A percentile compares a stretch with the other conserved stretches of the same genome.
Conservation (phyloP, 2,329 filamentous ascomycete genomes). For the Fusarium miscanthi region DNA sequence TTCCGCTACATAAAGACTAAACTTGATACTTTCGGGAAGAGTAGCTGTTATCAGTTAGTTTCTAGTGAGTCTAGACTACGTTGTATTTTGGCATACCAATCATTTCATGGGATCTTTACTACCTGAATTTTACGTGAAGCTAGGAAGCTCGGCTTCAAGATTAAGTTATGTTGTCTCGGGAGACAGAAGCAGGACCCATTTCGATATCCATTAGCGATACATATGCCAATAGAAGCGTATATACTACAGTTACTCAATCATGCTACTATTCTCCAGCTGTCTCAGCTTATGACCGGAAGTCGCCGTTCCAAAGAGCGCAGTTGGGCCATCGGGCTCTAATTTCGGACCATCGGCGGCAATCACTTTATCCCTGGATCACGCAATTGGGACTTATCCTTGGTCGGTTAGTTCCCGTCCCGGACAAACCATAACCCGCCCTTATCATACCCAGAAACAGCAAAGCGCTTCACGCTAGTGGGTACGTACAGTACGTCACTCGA, state of each 20-base stretch:
- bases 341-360: constrained; percentile 28
- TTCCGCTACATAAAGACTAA: rapidly evolving
- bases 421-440: constrained; percentile 1
- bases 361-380: constrained; percentile 31
- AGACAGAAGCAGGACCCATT: rapidly evolving
- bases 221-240: rapidly evolving
- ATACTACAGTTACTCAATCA: neutral
- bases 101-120: rapidly evolving
- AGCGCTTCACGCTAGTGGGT: neutral
- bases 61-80: rapidly evolving
- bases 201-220: rapidly evolving
- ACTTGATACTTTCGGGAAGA: neutral
- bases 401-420: neutral
- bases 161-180: neutral
- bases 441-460: neutral
- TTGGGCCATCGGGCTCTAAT: constrained; percentile 11
- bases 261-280: neutral
- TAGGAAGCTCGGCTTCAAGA: rapidly evolving
- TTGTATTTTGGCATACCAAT: rapidly evolving
- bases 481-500: constrained; percentile 25
- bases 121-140: rapidly evolving
- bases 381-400: constrained; percentile 17
- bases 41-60: neutral
- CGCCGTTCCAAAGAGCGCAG: neutral
- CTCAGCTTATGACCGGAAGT: neutral